Evolutionary conservation across 306 rosid species (phyloP).

Genomic region (Vicia villosa): DNA sequence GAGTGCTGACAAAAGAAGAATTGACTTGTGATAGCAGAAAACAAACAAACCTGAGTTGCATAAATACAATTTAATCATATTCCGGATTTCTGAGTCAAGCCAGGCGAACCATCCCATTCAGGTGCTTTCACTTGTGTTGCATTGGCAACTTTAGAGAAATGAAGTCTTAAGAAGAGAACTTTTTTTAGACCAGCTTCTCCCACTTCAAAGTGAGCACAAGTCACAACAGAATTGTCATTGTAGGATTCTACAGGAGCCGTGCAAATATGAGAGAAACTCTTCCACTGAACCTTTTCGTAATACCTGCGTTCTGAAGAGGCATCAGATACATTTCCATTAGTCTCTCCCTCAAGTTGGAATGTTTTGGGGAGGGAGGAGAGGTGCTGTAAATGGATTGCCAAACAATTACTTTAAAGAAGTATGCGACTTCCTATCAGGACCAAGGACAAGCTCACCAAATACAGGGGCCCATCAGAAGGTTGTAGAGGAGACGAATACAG

Average conservation of each 20-base stretch:
- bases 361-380: slow-evolving; percentile 78
- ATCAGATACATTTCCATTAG: slow-evolving; percentile 34
- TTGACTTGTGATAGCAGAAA: slow-evolving; percentile 44
- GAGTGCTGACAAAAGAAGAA: slow-evolving; percentile 59
- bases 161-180: slow-evolving; percentile 67
- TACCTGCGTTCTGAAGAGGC: slow-evolving; percentile 59
- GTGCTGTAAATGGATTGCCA: slow-evolving; percentile 89
- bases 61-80: slow-evolving; percentile 5
- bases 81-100: slow-evolving; percentile 79
- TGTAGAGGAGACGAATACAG: slow-evolving; percentile 69
- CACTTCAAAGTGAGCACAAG: slow-evolving; percentile 78
- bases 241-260: slow-evolving; percentile 76
- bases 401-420: slow-evolving; percentile 66
- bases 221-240: slow-evolving; percentile 65
- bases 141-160: slow-evolving; percentile 54
- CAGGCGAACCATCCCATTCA: slow-evolving; percentile 78
- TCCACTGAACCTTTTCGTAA: slow-evolving; percentile 87
- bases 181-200: slow-evolving; percentile 68
- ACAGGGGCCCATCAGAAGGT: slow-evolving; percentile 83
- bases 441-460: slow-evolving; percentile 85
- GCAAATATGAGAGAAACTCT: slow-evolving; percentile 88
- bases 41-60: no score
- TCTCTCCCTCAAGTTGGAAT: slow-evolving; percentile 57
- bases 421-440: slow-evolving; percentile 68
- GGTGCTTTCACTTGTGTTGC: slow-evolving; percentile 44